These are phyloP conservation scores for Zymoseptoria passerinii DNA, from an alignment of 2,329 filamentous ascomycete genomes.

Conservation along the genomic window DNA sequence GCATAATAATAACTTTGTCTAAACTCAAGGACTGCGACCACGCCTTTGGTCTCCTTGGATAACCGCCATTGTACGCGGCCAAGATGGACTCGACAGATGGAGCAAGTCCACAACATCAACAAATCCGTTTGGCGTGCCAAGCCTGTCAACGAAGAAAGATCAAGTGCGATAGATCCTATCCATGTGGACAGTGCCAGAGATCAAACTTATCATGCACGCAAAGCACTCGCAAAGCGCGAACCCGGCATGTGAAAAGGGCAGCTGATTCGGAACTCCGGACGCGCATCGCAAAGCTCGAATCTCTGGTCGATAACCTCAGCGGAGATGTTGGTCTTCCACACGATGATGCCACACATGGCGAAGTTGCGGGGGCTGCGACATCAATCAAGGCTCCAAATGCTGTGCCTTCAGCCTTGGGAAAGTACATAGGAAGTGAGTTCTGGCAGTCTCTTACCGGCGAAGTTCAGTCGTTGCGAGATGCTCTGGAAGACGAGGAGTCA, in stretches of 20 bases:
- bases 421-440: conserved; percentile 22
- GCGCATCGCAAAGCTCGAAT: conserved; percentile 25
- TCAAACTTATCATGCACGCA: conserved; percentile 20
- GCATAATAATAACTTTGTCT: too few relatives aligned
- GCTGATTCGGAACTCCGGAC: conserved; percentile 23
- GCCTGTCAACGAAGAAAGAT: conserved; percentile 26
- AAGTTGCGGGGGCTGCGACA: background rate
- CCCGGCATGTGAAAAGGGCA: conserved; percentile 20
- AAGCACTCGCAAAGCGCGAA: conserved; percentile 22
- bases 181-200: conserved; percentile 23
- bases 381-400: background rate
- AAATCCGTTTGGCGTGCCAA: conserved; percentile 26
- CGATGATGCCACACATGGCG: background rate
- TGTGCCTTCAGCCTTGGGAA: conserved; percentile 5
- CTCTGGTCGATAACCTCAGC: conserved; percentile 24
- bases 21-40: background rate
- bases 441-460: conserved; percentile 24
- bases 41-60: background rate
- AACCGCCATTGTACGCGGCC: background rate
- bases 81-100: background rate
- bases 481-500: conserved; percentile 21
- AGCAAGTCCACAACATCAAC: conserved; percentile 8
- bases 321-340: conserved; percentile 15
- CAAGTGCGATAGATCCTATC: conserved; percentile 23
- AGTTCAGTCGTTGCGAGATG: conserved; percentile 23